Evolutionary conservation across 371 early-diverging fungal genomes (phyloP), one percentile per base, ranked within the genome.

Genomic region (Paramicrosporidium saccamoebae): DNA sequence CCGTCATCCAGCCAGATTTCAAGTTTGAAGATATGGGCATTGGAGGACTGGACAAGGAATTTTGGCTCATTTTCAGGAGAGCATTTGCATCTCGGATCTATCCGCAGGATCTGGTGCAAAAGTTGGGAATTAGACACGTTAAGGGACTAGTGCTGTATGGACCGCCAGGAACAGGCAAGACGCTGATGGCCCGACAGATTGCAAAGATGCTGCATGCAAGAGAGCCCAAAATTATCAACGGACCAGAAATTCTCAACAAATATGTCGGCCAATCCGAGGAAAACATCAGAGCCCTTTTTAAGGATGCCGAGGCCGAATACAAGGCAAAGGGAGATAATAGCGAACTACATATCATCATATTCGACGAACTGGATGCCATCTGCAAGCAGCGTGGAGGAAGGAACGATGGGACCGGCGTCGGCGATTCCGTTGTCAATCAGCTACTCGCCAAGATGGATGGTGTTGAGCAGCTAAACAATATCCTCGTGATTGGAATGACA

Each of bases 331-430:
- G 84, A 16, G 95, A 92, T 23, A 77, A 86, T 16, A 71, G 73
- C 23, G 53, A 59, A 12, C 51, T 96, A 22, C 97, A 96, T 37
- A 94, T 98, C 28, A 92, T 98, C 35, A 96, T 98, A 24, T 94
- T 96, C 47, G 98, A 98, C 45, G 98, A 98, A 51, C 59, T 98
- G 42, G 98, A 98, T 50, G 97, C 98, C 9, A 94, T 98, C 26
- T 96, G 97, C 54, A 90, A 86, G 37, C 88, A 84, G 35, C 77
- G 97, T 55, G 94, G 96, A 18, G 58, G 64, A 20, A 72, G 62
- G 27, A 68, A 71, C 36, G 75, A 75, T 33, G 68, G 68, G 21
- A 84, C 94, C 0, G 94, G 95, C 19, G 82, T 88, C 9, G 94
- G 94, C 10, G 98, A 98, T 43, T 82, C 92, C 2, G 74, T 98